Evolutionary conservation across 257 asterid species (phyloP), one percentile per base, ranked within the genome.

Genomic region (Solanum pimpinellifolium): DNA sequence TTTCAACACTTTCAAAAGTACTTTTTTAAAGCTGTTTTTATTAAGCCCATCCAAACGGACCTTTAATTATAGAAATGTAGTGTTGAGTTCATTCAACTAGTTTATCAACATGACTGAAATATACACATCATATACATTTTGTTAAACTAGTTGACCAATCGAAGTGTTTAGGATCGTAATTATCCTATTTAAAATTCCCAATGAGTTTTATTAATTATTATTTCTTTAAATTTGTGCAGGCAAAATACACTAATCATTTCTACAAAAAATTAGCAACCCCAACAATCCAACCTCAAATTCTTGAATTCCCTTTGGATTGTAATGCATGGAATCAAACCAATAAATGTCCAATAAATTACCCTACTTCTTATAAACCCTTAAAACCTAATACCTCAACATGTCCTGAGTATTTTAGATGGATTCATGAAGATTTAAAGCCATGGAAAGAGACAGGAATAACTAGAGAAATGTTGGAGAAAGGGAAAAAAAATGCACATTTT

Each of bases 391-490:
- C 20, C 21, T 18, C 93, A 15, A 86, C 91, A 83, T 94, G 98
- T 88, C 98, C 98, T 65, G 96, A 93, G 39, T 93, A 91, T 76
- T 94, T 94, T 90, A 92, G 96, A 89, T 94, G 98, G 98, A 94
- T 94, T 25, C 92, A 93, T 91, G 93, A 92, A 69, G 98, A 94
- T 87, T 87, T 94, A 29, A 88, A 88, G 85, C 96, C 86, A 76
- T 94, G 98, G 96, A 92, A 80, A 5, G 85, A 84, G 83, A 89
- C 91, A 72, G 96, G 98, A 82, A 88, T 94, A 7, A 90, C 94
- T 68, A 44, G 76, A 23, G 92, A 87, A 9, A 90, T 89, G 91
- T 92, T 94, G 87, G 94, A 90, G n/a, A 91, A 83, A 39, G 96
- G 93, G 59, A 88, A 87, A 52, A 31, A 3, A 18, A 90, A 91